These are phyloP conservation scores for Suillus ampliporus DNA, from an alignment of 768 basidiomycete genomes.

Conservation along the genomic window DNA sequence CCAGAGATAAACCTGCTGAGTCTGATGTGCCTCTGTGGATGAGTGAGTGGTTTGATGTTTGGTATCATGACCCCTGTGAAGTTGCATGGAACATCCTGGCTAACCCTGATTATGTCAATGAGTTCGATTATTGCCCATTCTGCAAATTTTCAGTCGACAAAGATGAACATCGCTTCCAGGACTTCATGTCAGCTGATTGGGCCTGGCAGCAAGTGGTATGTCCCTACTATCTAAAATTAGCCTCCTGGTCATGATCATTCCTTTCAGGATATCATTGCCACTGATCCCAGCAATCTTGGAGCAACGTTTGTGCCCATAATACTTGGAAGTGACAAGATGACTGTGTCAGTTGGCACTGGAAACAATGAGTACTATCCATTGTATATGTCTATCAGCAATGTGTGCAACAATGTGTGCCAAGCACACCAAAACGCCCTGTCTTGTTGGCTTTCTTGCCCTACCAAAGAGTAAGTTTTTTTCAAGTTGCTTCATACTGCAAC, in stretches of 20 bases:
- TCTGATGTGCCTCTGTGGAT: constrained; percentile 32
- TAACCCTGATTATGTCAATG: constrained; percentile 27
- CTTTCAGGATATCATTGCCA: constrained; percentile 14
- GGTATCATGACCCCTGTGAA: constrained; percentile 27
- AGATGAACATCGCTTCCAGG: constrained; percentile 15
- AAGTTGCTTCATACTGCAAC: too few relatives aligned
- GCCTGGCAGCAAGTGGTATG: constrained; percentile 38
- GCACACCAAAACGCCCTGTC: constrained; percentile 12
- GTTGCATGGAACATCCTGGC: constrained; percentile 25
- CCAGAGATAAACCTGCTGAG: constrained; percentile 18
- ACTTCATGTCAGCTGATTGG: constrained; percentile 38
- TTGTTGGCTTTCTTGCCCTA: constrained; percentile 38
- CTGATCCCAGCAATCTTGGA: constrained; percentile 19
- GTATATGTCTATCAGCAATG: constrained; percentile 19
- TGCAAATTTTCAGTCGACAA: constrained; percentile 16
- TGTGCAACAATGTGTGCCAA: constrained; percentile 14
- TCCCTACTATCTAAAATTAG: constrained; percentile 4
- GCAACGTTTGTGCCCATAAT: constrained; percentile 15
- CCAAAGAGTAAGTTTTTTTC: constrained; percentile 36
- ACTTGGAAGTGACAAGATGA: constrained; percentile 21
- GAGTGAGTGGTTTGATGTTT: constrained; percentile 30
- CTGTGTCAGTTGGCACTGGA: constrained; percentile 17
- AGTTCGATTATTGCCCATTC: constrained; percentile 26
- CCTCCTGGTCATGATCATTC: not conserved
- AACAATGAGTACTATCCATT: constrained; percentile 16